Percentiles rank a stretch among this genome's conserved stretches.
Conservation (phyloP, 2,329 filamentous ascomycete genomes). For the Cercospora sp. region DNA sequence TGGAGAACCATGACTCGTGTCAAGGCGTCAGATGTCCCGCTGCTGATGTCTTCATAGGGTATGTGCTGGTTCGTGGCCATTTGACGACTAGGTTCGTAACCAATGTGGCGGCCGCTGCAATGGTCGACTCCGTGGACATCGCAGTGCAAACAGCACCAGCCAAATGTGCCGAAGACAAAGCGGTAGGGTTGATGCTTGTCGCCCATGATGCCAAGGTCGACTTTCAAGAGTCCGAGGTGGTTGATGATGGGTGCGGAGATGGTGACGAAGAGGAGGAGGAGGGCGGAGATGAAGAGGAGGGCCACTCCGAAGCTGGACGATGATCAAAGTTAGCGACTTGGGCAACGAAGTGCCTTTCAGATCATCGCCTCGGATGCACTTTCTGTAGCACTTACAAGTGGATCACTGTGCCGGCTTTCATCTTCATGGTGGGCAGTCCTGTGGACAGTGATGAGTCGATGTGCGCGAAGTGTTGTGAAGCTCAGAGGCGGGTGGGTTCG, state of each 20-base stretch:
- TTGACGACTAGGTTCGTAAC: slow-evolving; percentile 57
- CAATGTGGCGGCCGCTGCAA: slow-evolving; percentile 54
- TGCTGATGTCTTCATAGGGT: slow-evolving; percentile 47
- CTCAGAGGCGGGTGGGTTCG: background rate
- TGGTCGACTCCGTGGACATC: slow-evolving; percentile 37
- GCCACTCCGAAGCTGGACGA: slow-evolving; percentile 13
- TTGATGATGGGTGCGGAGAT: slow-evolving; percentile 62
- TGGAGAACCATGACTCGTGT: slow-evolving; percentile 59
- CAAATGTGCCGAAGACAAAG: slow-evolving; percentile 61
- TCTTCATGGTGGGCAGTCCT: background rate
- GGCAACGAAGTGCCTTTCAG: no score
- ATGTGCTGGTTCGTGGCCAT: slow-evolving; percentile 44
- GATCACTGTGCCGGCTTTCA: slow-evolving; percentile 6
- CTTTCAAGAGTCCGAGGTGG: slow-evolving; percentile 55
- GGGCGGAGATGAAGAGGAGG: slow-evolving; percentile 48
- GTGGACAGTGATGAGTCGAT: background rate
- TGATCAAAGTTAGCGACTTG: background rate
- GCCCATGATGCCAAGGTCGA: slow-evolving; percentile 48
- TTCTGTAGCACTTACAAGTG: background rate
- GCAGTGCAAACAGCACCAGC: slow-evolving; percentile 52
- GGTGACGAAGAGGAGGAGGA: slow-evolving; percentile 59
- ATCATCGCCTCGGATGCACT: background rate
- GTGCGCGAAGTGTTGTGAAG: background rate
- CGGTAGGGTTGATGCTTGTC: slow-evolving; percentile 37
- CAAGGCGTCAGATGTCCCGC: slow-evolving; percentile 39